phyloP scores from a whole-genome alignment of 108 stramenopile species.

The Fragilaria crotonensis region DNA sequence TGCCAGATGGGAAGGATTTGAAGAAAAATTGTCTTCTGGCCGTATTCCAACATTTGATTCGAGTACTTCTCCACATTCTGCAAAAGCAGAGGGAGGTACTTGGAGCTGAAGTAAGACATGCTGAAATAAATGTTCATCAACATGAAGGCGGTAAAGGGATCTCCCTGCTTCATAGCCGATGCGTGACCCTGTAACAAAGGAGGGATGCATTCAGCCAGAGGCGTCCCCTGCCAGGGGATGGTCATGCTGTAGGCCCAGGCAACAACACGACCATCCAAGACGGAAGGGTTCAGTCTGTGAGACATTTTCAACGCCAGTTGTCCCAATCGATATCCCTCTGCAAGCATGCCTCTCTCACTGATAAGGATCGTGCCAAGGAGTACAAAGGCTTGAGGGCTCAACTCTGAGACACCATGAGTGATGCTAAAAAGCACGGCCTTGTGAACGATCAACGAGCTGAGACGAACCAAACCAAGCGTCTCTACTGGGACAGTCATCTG shows the following conservation, averaged over 20 bases:
- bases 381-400: neutral
- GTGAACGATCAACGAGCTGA: neutral
- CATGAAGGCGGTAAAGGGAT: neutral
- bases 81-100: neutral
- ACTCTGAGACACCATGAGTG: neutral
- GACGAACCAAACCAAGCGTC: neutral
- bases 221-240: neutral
- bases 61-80: neutral
- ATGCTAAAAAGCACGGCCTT: neutral
- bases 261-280: neutral
- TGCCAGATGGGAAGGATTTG: neutral
- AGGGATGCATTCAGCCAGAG: neutral
- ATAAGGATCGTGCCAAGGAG: neutral
- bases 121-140: neutral
- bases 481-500: neutral
- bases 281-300: neutral
- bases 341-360: neutral
- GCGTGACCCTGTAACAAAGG: neutral
- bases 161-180: neutral
- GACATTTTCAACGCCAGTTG: neutral
- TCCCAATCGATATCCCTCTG: neutral
- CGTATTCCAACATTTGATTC: neutral
- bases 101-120: neutral
- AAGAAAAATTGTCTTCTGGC: neutral
- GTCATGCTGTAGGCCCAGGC: neutral